Conservation (phyloP, 2,329 filamentous ascomycete genomes). For the Neopestalotiopsis sp. region DNA sequence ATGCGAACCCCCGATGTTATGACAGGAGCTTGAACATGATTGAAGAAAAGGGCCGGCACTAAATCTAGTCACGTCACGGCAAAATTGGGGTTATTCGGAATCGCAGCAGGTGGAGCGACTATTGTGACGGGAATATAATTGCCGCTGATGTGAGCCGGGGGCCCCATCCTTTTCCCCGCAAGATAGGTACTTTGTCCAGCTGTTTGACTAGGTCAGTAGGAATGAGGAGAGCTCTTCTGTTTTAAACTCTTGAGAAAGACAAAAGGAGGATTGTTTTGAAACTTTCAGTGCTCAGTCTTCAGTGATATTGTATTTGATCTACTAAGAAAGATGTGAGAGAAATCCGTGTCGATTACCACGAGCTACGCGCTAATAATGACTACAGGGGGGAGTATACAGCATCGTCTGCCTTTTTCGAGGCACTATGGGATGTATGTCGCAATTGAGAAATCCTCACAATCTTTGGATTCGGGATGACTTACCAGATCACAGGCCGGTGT, state of each 20-base stretch:
- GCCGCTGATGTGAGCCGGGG: not conserved
- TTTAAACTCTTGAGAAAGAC: not conserved
- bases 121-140: not conserved
- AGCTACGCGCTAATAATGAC: not conserved
- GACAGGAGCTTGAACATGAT: not conserved
- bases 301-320: not conserved
- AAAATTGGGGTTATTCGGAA: not conserved
- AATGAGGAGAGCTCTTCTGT: not conserved
- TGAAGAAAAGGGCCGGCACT: not conserved
- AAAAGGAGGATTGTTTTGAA: not conserved
- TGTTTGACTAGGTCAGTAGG: not conserved
- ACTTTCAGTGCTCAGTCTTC: not conserved
- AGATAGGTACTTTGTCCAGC: not conserved
- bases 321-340: not conserved
- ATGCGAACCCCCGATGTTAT: too few relatives aligned
- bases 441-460: not conserved
- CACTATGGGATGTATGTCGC: slow-evolving; percentile 35
- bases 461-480: not conserved
- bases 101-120: not conserved
- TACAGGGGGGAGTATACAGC: slow-evolving; percentile 59
- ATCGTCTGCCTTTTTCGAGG: slow-evolving; percentile 70
- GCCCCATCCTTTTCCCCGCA: not conserved
- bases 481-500: slow-evolving; percentile 32
- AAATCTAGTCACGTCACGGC: not conserved
- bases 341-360: not conserved